Evolutionary conservation across 78 protist species (phyloP).

Genomic region (Anaeramoeba flamelloides): DNA sequence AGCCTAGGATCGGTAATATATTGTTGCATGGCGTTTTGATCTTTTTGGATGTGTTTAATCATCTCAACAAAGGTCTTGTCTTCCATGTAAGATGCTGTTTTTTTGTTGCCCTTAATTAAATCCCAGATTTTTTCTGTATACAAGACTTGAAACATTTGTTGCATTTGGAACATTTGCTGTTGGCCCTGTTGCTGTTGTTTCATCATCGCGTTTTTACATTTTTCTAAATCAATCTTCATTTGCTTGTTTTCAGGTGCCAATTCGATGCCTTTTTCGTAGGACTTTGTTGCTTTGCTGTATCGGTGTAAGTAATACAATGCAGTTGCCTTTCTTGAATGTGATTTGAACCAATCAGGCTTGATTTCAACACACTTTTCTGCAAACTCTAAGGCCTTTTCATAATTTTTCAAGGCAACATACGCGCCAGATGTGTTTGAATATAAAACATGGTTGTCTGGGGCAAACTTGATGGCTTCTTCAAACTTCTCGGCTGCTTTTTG

Average conservation of each 20-base stretch:
- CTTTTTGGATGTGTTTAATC: background rate
- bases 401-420: slow-evolving; percentile 7
- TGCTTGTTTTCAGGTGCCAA: background rate
- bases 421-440: slow-evolving; percentile 25
- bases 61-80: background rate
- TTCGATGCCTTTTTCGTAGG: slow-evolving; percentile 2
- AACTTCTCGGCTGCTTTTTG: slow-evolving; percentile 28
- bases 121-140: background rate
- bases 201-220: background rate
- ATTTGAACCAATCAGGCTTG: slow-evolving; percentile 17
- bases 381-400: slow-evolving; percentile 6
- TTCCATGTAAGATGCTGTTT: background rate
- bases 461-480: slow-evolving; percentile 15
- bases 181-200: background rate
- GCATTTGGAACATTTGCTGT: background rate
- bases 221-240: background rate
- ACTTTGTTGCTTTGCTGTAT: background rate
- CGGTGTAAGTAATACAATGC: background rate
- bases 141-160: background rate
- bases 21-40: background rate
- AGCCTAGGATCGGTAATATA: background rate
- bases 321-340: slow-evolving; percentile 17
- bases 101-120: background rate
- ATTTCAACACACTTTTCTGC: slow-evolving; percentile 19
- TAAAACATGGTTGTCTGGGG: slow-evolving; percentile 24